Evolutionary conservation across 2,329 filamentous ascomycete species (phyloP).

Genomic region (Nigrospora oryzae): DNA sequence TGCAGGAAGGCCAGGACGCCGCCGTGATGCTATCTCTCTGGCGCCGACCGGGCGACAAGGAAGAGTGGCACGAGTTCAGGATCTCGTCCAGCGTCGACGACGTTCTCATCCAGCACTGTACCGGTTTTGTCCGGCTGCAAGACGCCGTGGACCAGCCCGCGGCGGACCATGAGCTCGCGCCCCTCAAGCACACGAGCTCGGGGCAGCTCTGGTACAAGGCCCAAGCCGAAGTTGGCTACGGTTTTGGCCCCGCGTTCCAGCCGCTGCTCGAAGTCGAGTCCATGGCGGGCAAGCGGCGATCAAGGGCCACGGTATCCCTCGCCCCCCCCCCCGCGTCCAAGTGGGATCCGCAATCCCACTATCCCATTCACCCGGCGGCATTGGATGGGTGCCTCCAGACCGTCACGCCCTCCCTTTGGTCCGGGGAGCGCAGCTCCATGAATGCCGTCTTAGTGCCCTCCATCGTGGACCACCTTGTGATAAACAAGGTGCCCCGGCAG

Average conservation of each 20-base stretch:
- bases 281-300: no score
- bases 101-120: slow-evolving; percentile 8
- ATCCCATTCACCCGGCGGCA: slow-evolving; percentile 6
- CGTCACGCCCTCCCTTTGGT: background rate
- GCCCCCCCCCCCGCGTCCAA: slow-evolving; percentile 8
- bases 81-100: slow-evolving; percentile 6
- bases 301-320: no score
- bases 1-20: slow-evolving; percentile 7
- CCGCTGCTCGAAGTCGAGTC: slow-evolving; percentile 8
- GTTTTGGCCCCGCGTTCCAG: slow-evolving; percentile 16
- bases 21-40: slow-evolving; percentile 4
- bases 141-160: no score
- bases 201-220: slow-evolving; percentile 18
- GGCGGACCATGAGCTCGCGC: background rate
- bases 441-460: slow-evolving; percentile 10
- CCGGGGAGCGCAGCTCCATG: slow-evolving; percentile 1
- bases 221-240: slow-evolving; percentile 15
- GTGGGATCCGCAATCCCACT: slow-evolving; percentile 10
- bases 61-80: slow-evolving; percentile 18
- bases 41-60: slow-evolving; percentile 2
- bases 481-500: slow-evolving; percentile 1
- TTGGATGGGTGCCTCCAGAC: slow-evolving; percentile 5
- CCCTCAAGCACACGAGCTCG: background rate
- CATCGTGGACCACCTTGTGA: slow-evolving; percentile 8
- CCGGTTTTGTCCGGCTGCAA: slow-evolving; percentile 12